Evolutionary conservation across 495 filamentous ascomycete species (phyloP), one percentile per base, ranked within the genome.

Genomic region (Tirmania nivea): DNA sequence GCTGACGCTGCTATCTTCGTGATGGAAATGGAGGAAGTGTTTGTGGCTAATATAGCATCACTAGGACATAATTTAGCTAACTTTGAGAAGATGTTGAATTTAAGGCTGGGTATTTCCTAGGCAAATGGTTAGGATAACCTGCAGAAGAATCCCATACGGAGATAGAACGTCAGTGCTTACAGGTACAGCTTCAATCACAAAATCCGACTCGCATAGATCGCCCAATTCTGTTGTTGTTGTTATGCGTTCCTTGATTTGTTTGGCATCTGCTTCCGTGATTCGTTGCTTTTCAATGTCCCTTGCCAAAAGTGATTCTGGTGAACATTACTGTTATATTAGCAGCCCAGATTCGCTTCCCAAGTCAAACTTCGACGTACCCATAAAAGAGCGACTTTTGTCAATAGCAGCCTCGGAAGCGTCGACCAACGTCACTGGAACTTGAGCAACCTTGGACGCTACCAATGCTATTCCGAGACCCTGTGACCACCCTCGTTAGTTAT

Each of bases 21-120:
- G 66, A 99, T 94, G 51, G 84, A 85, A 63, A 99, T 96, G 53
- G 86, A 94, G 42, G 85, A 93, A 14, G 90, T 99, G 70, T 99
- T 99, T 45, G 90, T 99, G 14, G 90, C 86, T 25, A 99, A 78
- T 58, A 96, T 85, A 52, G 90, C 78, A 63, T 96, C 83, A 37
- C 80, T 71, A n/a, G 83, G 80, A 49, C 83, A 84, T 60, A 93
- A 80, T 55, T 84, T 70, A 4, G 90, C 87, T 10, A 99, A 75
- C 58, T 79, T 73, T 57, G 78, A 70, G 71, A 99, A 99, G 49
- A 99, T 92, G 56, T 76, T 75, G 48, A 78, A 78, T 68, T 99
- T 99, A 52, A 99, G 75, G 48, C 79, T 69, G 11, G 80, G 78
- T 48, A 92, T 92, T 71, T 99, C 90, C 59, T 61, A 10, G 25